Evolutionary conservation across 331 rosid species (phyloP).

Genomic region (Pyrus hybrid): DNA sequence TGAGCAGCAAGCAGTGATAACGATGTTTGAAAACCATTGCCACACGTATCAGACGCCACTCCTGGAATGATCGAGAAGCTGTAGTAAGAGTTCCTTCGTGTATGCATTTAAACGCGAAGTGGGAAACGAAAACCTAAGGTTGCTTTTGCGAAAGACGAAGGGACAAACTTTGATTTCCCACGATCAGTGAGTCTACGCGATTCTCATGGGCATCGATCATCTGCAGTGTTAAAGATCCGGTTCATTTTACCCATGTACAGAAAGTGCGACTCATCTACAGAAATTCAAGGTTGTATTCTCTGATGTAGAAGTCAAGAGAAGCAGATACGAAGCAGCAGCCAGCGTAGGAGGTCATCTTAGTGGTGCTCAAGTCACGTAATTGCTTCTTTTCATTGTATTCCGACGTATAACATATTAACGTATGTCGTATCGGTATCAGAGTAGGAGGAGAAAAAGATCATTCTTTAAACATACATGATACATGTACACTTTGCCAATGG

Average conservation of each 20-base stretch:
- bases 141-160: constrained; percentile 12
- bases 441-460: background rate
- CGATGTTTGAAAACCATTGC: background rate
- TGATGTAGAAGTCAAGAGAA: too few relatives aligned
- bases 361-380: background rate
- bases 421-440: constrained; percentile 17
- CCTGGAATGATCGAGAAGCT: background rate
- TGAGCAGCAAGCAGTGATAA: background rate
- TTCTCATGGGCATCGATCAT: constrained; percentile 10
- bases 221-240: background rate
- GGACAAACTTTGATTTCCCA: constrained; percentile 6
- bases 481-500: constrained; percentile 5
- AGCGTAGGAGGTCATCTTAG: constrained; percentile 11
- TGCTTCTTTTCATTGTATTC: constrained; percentile 1
- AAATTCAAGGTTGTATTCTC: background rate
- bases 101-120: background rate
- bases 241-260: constrained; percentile 4
- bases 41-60: background rate
- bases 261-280: background rate
- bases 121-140: constrained; percentile 6
- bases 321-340: constrained; percentile 3
- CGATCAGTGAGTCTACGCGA: background rate
- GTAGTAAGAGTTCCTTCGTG: background rate
- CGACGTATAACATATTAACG: background rate
- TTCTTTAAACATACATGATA: background rate